Evolutionary conservation across 164 flowering plant species (phyloP).

Genomic region (Taxillus chinensis): DNA sequence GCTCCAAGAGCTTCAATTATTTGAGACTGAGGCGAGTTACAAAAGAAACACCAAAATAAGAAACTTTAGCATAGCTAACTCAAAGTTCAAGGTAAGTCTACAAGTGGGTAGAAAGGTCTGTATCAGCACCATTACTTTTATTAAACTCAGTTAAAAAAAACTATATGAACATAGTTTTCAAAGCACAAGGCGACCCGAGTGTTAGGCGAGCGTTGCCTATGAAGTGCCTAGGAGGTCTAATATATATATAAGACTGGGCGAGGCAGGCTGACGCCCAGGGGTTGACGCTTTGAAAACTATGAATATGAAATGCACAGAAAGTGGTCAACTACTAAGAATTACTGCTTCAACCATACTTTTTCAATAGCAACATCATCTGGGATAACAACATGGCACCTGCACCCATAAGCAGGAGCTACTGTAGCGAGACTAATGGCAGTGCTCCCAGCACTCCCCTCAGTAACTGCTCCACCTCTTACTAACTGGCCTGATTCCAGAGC

Average conservation of each 20-base stretch:
- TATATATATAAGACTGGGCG: too few relatives aligned
- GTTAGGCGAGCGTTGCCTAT: too few relatives aligned
- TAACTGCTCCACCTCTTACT: constrained; percentile 69
- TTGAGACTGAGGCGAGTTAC: constrained; percentile 51
- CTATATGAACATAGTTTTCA: too few relatives aligned
- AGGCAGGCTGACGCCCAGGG: too few relatives aligned
- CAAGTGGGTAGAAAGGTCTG: too few relatives aligned
- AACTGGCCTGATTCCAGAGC: constrained; percentile 75
- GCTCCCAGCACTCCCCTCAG: constrained; percentile 97
- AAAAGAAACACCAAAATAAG: background rate
- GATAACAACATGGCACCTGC: constrained; percentile 95
- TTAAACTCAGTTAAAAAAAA: too few relatives aligned
- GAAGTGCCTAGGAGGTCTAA: too few relatives aligned
- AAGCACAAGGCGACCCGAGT: too few relatives aligned
- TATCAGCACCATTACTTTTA: too few relatives aligned
- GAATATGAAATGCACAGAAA: background rate
- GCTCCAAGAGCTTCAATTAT: constrained; percentile 96
- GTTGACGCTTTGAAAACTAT: background rate
- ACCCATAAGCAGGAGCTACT: constrained; percentile 96
- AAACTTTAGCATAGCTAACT: background rate
- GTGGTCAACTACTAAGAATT: too few relatives aligned
- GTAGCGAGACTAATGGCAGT: constrained; percentile 98
- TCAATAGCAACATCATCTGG: constrained; percentile 98
- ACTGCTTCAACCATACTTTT: constrained; percentile 38
- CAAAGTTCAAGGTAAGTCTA: too few relatives aligned